A percentile compares a stretch with the other conserved stretches of the same genome.
Conservation (phyloP, 169 alveolate genomes). For the Perkinsus chesapeaki region DNA sequence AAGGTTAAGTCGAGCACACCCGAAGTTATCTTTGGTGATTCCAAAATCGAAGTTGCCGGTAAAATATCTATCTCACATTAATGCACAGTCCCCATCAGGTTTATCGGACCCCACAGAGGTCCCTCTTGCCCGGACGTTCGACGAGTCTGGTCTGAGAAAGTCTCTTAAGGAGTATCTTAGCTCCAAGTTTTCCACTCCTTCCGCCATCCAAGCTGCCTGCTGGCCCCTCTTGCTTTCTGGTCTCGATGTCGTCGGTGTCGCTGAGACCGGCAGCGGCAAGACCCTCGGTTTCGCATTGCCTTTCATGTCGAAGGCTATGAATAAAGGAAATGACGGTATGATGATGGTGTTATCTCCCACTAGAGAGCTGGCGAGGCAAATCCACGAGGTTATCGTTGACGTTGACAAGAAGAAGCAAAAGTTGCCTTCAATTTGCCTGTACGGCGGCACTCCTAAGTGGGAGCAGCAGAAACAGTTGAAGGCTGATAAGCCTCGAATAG, state of each 20-base stretch:
- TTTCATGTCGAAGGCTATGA: slow-evolving; percentile 13
- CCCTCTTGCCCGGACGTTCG: not conserved
- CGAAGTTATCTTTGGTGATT: not conserved
- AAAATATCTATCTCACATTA: not conserved
- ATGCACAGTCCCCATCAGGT: not conserved
- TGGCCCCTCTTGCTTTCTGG: slow-evolving; percentile 31
- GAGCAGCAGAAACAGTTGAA: not conserved
- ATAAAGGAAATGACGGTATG: slow-evolving; percentile 28
- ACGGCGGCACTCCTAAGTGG: slow-evolving; percentile 8
- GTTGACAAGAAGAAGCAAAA: not conserved
- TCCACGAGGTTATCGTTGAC: slow-evolving; percentile 4
- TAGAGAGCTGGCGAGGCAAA: slow-evolving; percentile 68
- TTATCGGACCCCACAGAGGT: not conserved
- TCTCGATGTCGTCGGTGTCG: slow-evolving; percentile 38
- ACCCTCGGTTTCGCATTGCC: slow-evolving; percentile 43
- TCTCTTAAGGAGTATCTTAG: not conserved
- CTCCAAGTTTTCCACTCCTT: slow-evolving; percentile 12
- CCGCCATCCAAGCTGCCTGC: slow-evolving; percentile 34
- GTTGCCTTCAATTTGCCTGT: not conserved
- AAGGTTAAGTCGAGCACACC: not conserved
- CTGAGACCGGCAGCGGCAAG: slow-evolving; percentile 44
- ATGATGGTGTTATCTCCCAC: slow-evolving; percentile 63
- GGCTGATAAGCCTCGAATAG: slow-evolving; percentile 39
- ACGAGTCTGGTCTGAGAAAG: not conserved
- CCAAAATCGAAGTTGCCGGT: not conserved